Evolutionary conservation across 768 basidiomycete species (phyloP).

Genomic region (Serpula lacrymans): DNA sequence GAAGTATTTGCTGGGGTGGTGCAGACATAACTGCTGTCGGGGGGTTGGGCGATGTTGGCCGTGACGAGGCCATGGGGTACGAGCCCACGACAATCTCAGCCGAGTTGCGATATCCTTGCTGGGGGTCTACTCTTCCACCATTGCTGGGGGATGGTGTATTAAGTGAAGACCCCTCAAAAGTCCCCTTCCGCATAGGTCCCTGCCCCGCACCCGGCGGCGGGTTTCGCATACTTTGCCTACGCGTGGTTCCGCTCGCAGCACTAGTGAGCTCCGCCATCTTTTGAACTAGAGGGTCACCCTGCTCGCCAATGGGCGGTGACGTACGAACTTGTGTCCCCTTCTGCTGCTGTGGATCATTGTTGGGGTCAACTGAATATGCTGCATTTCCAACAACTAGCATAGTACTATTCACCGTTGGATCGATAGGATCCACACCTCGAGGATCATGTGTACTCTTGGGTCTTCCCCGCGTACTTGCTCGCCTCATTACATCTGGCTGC

Average conservation of each 20-base stretch:
- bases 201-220: slow-evolving; percentile 18
- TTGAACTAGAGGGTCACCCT: slow-evolving; percentile 59
- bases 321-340: slow-evolving; percentile 12
- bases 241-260: slow-evolving; percentile 12
- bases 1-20: slow-evolving; percentile 40
- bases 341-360: slow-evolving; percentile 58
- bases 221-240: slow-evolving; percentile 22
- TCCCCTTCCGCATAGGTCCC: slow-evolving; percentile 21
- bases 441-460: slow-evolving; percentile 46
- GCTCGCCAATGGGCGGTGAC: slow-evolving; percentile 35
- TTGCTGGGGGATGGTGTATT: slow-evolving; percentile 21
- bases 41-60: slow-evolving; percentile 70
- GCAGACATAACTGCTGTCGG: slow-evolving; percentile 78
- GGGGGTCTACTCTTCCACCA: slow-evolving; percentile 4
- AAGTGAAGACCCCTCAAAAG: slow-evolving; percentile 19
- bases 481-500: slow-evolving; percentile 14
- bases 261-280: slow-evolving; percentile 56
- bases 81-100: slow-evolving; percentile 78
- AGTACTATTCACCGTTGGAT: slow-evolving; percentile 61
- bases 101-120: slow-evolving; percentile 67
- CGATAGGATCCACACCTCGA: slow-evolving; percentile 51
- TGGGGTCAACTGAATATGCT: slow-evolving; percentile 64
- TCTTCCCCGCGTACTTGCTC: slow-evolving; percentile 20
- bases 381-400: slow-evolving; percentile 59
- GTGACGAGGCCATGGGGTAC: slow-evolving; percentile 63